Base-by-base conservation (phyloP, 169 alveolate genomes). In the Babesia ovis region DNA sequence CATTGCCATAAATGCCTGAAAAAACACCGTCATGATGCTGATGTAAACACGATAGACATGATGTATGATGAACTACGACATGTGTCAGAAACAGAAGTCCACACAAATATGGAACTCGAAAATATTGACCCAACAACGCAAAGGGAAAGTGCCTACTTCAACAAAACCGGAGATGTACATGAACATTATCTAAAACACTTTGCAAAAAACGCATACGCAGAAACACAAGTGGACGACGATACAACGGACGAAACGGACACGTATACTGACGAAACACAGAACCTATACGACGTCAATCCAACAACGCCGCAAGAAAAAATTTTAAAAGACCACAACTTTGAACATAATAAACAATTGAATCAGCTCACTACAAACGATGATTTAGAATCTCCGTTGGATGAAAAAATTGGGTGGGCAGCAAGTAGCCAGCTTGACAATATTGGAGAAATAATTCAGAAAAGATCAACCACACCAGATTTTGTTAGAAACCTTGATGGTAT, bases 141-240 rank as follows among this genome's bases (percentile, higher is more conserved):
- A 2, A 66, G 86, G 31, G 66, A 34, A 29, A 34, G 82, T 42
- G 80, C 86, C 14, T 67, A 35, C 54, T 77, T 48, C 70, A 41
- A 68, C 74, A 77, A 50, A 41, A 31, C 8, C 1, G 76, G 56
- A 3, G 35, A 27, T 34, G 45, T 73, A 50, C 56, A 57, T 27
- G 60, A 46, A 0, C 86, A 77, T 37, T 77, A 66, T 29, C 18
- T 77, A 23, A 68, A 50, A 22, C 46, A 77, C 53, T 77, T 77
- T 51, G 37, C 74, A 5, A 23, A 9, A 3, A 43, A 16, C 14
- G 32, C 39, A 32, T 14, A 32, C 11, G 20, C 11, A 20, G 55
- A 46, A 4, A 32, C 5, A 16, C 3, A 9, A 4, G 60, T 5
- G 29, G 75, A 12, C 6, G 51, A 31, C 3, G 75, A 69, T 14